Conservation (phyloP, 2,329 filamentous ascomycete genomes). For the Venturia oleaginea region DNA sequence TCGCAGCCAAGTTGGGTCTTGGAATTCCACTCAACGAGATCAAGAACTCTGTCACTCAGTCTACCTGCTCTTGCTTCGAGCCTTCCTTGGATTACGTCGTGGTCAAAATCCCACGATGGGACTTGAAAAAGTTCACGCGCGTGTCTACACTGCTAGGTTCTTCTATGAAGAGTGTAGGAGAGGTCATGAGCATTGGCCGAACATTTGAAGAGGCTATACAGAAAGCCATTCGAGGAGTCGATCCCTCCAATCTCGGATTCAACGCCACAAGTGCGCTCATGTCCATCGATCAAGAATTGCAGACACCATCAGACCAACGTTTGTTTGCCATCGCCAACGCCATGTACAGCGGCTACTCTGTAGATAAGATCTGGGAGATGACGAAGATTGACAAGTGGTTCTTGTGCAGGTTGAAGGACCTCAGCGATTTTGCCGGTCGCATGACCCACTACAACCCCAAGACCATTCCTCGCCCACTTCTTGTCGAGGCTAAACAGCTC, state of each 20-base stretch:
- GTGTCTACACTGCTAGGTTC: slow-evolving; percentile 94
- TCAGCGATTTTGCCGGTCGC: slow-evolving; percentile 78
- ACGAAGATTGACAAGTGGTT: slow-evolving; percentile 99
- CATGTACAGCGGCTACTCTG: slow-evolving; percentile 86
- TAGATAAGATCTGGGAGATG: slow-evolving; percentile 96
- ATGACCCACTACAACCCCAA: slow-evolving; percentile 65
- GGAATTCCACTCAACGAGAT: slow-evolving; percentile 95
- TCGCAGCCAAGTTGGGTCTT: slow-evolving; percentile 91
- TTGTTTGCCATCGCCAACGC: slow-evolving; percentile 97
- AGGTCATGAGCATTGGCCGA: slow-evolving; percentile 96
- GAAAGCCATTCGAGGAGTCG: slow-evolving; percentile 91
- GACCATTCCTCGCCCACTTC: slow-evolving; percentile 52
- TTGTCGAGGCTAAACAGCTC: slow-evolving; percentile 81
- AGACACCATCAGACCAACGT: slow-evolving; percentile 94
- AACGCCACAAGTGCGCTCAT: slow-evolving; percentile 77
- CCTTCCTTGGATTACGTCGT: slow-evolving; percentile 96
- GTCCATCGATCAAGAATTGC: slow-evolving; percentile 91
- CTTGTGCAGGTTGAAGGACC: slow-evolving; percentile 77
- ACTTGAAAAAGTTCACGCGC: slow-evolving; percentile 96
- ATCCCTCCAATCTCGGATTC: slow-evolving; percentile 92
- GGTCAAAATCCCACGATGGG: slow-evolving; percentile 98
- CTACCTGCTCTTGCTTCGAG: slow-evolving; percentile 95
- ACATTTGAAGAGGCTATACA: slow-evolving; percentile 98
- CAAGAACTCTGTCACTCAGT: slow-evolving; percentile 89
- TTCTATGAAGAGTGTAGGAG: slow-evolving; percentile 99